Conservation (phyloP, 495 filamentous ascomycete species). For the Talaromyces thailandensis region DNA sequence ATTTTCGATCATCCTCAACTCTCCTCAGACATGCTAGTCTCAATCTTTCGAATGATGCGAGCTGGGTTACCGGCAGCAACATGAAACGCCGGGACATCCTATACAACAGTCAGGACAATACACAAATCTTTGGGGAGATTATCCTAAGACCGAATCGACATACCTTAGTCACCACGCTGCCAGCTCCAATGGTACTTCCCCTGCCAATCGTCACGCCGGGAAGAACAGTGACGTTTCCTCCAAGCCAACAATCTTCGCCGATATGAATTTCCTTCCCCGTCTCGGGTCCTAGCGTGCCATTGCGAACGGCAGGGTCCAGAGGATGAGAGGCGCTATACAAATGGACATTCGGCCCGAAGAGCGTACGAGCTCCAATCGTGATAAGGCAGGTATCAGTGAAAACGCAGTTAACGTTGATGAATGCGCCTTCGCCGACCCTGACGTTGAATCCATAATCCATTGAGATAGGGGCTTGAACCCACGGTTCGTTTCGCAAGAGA, state of each 20-base stretch:
- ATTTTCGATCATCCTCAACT: neutral
- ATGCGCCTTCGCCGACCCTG: slow-evolving; percentile 56
- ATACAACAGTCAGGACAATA: neutral
- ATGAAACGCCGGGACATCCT: slow-evolving; percentile 56
- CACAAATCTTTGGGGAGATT: too few species aligned
- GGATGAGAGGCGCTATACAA: slow-evolving; percentile 71
- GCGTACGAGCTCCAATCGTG: slow-evolving; percentile 67
- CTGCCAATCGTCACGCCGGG: slow-evolving; percentile 77
- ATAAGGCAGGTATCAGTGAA: slow-evolving; percentile 73
- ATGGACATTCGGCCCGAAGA: slow-evolving; percentile 68
- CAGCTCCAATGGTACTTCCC: slow-evolving; percentile 71
- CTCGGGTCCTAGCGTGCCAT: slow-evolving; percentile 70
- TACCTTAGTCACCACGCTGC: slow-evolving; percentile 85
- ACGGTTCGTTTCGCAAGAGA: slow-evolving; percentile 52
- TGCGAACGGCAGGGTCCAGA: slow-evolving; percentile 60
- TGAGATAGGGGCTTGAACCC: slow-evolving; percentile 61
- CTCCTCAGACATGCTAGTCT: slow-evolving; percentile 25
- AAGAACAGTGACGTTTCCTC: slow-evolving; percentile 64
- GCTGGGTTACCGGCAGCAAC: slow-evolving; percentile 63
- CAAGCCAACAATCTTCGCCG: slow-evolving; percentile 86
- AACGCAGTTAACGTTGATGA: slow-evolving; percentile 67
- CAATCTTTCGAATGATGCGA: slow-evolving; percentile 47
- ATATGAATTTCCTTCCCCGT: slow-evolving; percentile 64
- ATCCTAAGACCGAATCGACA: slow-evolving; percentile 9
- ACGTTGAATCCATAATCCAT: slow-evolving; percentile 74